Base-by-base conservation (phyloP, 257 asterid species). In the Ocimum tenuiflorum region DNA sequence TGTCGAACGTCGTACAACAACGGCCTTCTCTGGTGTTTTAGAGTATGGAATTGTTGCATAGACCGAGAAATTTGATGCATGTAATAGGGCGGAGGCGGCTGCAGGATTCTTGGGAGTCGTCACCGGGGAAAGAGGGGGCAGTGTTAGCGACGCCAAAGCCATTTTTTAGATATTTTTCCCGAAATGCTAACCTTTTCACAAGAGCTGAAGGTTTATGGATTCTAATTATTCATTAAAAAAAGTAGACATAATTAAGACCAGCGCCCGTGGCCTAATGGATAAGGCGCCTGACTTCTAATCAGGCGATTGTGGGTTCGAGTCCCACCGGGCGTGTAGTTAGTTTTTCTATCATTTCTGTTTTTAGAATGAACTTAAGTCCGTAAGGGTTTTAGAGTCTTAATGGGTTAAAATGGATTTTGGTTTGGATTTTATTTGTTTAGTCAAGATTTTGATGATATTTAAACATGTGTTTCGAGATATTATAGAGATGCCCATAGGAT, bases 201-300 rank as follows among this genome's bases (percentile, higher is more conserved):
- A 4, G 4, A 27, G 31, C 31, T 27, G 31, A n/a, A n/a, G n/a
- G n/a, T n/a, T n/a, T n/a, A n/a, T n/a, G n/a, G n/a, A n/a, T n/a
- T n/a, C n/a, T n/a, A n/a, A n/a, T n/a, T n/a, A n/a, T n/a, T n/a
- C n/a, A n/a, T n/a, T n/a, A n/a, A n/a, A n/a, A n/a, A n/a, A n/a
- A n/a, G n/a, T n/a, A n/a, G n/a, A n/a, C 31, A 2, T 27, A 27
- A 27, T 27, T 1, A 1, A 27, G 31, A 43, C 0, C 0, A 11
- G 96, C 97, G 89, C 96, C 94, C 91, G 77, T 86, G 91, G 95
- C 95, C 96, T 88, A 91, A 91, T 88, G 94, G 96, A 91, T 88
- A 86, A 91, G 97, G 96, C 96, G 95, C 54, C 83, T 88, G 94
- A 86, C 96, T 88, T 91, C 96, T 88, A 88, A 91, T 88, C 95